Evolutionary conservation across 768 basidiomycete genomes (phyloP).

Genomic region (Termitomyces sp.): DNA sequence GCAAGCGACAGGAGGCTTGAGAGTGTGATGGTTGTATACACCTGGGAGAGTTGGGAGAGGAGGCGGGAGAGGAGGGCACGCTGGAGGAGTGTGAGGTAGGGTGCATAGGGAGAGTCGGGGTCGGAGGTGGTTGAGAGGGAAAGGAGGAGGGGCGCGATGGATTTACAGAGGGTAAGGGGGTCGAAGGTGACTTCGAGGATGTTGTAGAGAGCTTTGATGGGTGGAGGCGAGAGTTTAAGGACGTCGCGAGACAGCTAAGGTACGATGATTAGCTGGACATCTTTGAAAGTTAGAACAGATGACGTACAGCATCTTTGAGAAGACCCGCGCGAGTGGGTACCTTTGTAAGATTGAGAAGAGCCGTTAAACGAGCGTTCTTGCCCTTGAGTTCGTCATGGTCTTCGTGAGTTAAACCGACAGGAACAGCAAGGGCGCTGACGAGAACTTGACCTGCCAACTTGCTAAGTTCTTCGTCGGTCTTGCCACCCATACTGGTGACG

Average conservation of each 20-base stretch:
- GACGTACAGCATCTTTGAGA: conserved; percentile 80
- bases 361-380: conserved; percentile 75
- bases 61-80: conserved; percentile 90
- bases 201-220: conserved; percentile 77
- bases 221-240: conserved; percentile 71
- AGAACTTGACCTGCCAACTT: conserved; percentile 89
- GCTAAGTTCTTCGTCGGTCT: conserved; percentile 73
- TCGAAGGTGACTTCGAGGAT: conserved; percentile 93
- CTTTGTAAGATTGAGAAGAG: conserved; percentile 78
- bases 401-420: conserved; percentile 60
- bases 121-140: conserved; percentile 37
- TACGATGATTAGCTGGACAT: conserved; percentile 8
- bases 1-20: conserved; percentile 75
- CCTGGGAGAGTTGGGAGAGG: conserved; percentile 86
- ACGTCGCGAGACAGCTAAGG: conserved; percentile 75
- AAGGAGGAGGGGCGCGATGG: conserved; percentile 76
- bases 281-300: not conserved
- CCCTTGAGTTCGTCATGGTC: conserved; percentile 50
- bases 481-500: conserved; percentile 68
- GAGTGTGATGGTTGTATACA: conserved; percentile 86
- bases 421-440: conserved; percentile 90
- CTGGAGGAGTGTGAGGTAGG: conserved; percentile 87
- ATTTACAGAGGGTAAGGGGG: conserved; percentile 78
- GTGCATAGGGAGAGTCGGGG: conserved; percentile 57
- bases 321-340: conserved; percentile 87